A percentile compares a stretch with the other conserved stretches of the same genome.
Conservation (phyloP, 2,329 filamentous ascomycete species). For the Ophiostoma pallidulum region DNA sequence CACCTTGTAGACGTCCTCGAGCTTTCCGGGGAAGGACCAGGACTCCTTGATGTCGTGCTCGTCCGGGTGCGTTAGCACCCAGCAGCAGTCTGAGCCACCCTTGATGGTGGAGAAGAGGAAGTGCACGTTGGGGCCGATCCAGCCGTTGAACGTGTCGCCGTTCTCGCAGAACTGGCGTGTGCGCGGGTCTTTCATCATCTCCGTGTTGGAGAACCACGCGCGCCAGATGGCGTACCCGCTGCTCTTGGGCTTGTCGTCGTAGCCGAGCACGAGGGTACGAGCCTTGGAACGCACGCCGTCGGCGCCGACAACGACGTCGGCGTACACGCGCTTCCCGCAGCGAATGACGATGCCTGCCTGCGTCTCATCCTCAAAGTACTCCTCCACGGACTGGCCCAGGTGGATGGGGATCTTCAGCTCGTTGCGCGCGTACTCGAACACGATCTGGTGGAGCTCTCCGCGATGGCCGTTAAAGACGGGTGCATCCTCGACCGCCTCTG, state of each 20-base stretch:
- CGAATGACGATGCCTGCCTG: slow-evolving; percentile 38
- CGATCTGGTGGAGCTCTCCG: slow-evolving; percentile 49
- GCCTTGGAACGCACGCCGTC: slow-evolving; percentile 47
- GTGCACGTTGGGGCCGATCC: slow-evolving; percentile 48
- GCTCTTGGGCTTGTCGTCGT: slow-evolving; percentile 41
- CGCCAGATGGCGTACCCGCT: slow-evolving; percentile 44
- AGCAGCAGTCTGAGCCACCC: slow-evolving; percentile 45
- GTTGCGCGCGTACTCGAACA: slow-evolving; percentile 48
- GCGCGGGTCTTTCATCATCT: slow-evolving; percentile 41
- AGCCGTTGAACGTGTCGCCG: slow-evolving; percentile 50
- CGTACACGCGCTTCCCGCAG: too few species aligned
- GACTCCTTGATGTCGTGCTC: slow-evolving; percentile 46
- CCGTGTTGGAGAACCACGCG: slow-evolving; percentile 43
- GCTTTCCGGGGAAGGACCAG: slow-evolving; percentile 43
- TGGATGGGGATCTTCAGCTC: slow-evolving; percentile 47
- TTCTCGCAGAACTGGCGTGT: slow-evolving; percentile 45
- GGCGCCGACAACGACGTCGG: slow-evolving; percentile 43
- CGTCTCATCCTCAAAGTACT: slow-evolving; percentile 45
- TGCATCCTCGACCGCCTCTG: slow-evolving; percentile 33
- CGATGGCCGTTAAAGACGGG: slow-evolving; percentile 52
- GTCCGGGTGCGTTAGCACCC: slow-evolving; percentile 49
- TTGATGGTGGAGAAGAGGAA: slow-evolving; percentile 50
- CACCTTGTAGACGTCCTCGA: slow-evolving; percentile 41
- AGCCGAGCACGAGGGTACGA: slow-evolving; percentile 39
- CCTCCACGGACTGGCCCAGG: slow-evolving; percentile 38